Evolutionary conservation across 169 alveolate genomes (phyloP), one percentile per base, ranked within the genome.

Genomic region (Plasmodium vivax): DNA sequence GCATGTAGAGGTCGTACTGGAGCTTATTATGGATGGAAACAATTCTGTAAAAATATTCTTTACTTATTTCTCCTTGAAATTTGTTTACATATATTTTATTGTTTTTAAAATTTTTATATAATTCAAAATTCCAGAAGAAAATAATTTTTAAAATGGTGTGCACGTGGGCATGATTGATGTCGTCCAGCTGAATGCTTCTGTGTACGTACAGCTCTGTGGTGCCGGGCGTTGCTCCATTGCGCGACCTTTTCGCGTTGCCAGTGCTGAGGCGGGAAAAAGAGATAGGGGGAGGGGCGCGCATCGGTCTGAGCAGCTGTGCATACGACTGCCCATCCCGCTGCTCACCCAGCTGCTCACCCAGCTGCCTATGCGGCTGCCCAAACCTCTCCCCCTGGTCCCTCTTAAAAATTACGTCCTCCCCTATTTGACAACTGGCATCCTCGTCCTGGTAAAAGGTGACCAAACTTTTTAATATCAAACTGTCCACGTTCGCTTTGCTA

Each of bases 71-170:
- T 7, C 41, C 38, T 47, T 62, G 77, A 92, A 82, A 92, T 47
- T 51, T 82, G 32, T 32, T 82, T 32, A 83, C 23, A 41, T 92
- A 92, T 12, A 82, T 92, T 71, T 92, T 82, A 54, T 81, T 92
- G 73, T 92, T 92, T 82, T 68, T 81, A 82, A 92, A 92, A 72
- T 72, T 92, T 83, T 82, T 92, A 58, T 92, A 92, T 73, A 92
- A 36, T 51, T 82, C 72, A 68, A 92, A 92, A 92, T 92, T 92
- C 95, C 95, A 92, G 77, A 71, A 92, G 58, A 92, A 77, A 27
- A 92, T 71, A 56, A 92, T 92, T 92, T 82, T 92, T 43, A 92
- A 92, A 68, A 92, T 82, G 77, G 47, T 82, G 83, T 92, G 47
- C 34, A 82, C 32, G 83, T 92, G 95, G 16, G 47, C 62, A 71